Conservation (phyloP, 208 protist species). For the Phytomonas sp. region DNA sequence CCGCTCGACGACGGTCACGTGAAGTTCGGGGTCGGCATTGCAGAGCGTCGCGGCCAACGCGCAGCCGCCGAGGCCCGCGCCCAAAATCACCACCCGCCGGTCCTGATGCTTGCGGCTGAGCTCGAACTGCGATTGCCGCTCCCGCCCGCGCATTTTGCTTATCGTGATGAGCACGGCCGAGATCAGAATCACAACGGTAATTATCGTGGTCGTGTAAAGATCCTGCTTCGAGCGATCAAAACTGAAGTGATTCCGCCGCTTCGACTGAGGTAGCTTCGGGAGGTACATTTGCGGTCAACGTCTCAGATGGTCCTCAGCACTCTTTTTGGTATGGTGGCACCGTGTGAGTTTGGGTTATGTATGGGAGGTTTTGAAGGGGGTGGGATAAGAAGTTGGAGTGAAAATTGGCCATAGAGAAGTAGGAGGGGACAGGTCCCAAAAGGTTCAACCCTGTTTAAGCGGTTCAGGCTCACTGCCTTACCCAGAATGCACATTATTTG, state of each 20-base stretch:
- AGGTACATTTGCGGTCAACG: slow-evolving; percentile 47
- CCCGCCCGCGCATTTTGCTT: slow-evolving; percentile 32
- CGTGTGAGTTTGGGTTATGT: neutral
- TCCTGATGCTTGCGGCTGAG: slow-evolving; percentile 21
- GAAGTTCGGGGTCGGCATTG: slow-evolving; percentile 32
- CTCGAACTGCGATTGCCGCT: slow-evolving; percentile 23
- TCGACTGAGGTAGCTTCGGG: slow-evolving; percentile 25
- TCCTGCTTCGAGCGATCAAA: slow-evolving; percentile 40
- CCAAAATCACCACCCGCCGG: slow-evolving; percentile 68
- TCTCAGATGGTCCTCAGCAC: slow-evolving; percentile 7
- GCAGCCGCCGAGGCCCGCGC: slow-evolving; percentile 51
- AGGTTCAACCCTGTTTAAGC: too few relatives aligned
- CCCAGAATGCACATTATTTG: too few relatives aligned
- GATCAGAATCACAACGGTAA: slow-evolving; percentile 26
- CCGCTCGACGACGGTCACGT: slow-evolving; percentile 76
- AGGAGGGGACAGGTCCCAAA: too few relatives aligned
- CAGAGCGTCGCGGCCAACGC: slow-evolving; percentile 53
- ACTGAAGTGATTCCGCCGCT: slow-evolving; percentile 37
- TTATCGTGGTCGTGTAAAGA: slow-evolving; percentile 19
- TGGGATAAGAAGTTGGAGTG: too few relatives aligned
- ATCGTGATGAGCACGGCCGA: slow-evolving; percentile 26
- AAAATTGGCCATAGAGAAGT: too few relatives aligned
- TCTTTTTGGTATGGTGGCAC: neutral
- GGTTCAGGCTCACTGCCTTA: too few relatives aligned
- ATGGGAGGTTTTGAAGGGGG: neutral